Conservation (phyloP, 2,329 filamentous ascomycete species). For the Xylariaceae sp. region DNA sequence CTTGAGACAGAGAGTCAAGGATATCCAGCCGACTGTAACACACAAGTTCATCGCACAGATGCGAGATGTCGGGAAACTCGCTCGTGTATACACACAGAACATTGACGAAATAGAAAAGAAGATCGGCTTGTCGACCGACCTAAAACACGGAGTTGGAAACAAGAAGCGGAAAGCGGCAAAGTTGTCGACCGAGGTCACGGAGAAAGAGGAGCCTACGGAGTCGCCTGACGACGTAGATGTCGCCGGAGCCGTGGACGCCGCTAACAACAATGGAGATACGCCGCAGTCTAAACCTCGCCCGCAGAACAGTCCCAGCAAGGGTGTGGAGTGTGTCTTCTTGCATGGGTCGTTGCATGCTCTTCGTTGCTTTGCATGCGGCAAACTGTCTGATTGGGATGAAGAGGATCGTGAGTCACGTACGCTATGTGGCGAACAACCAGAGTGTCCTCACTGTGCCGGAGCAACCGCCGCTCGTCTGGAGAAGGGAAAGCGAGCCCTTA, state of each 20-base stretch:
- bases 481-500: constrained; percentile 60
- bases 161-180: constrained; percentile 44
- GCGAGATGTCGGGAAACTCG: constrained; percentile 61
- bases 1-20: constrained; percentile 57
- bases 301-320: constrained; percentile 33
- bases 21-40: constrained; percentile 58
- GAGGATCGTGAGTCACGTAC: constrained; percentile 50
- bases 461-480: constrained; percentile 59
- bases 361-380: constrained; percentile 58
- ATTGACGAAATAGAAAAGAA: constrained; percentile 70
- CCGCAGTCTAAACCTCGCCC: constrained; percentile 18
- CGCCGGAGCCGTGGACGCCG: constrained; percentile 17
- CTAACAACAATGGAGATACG: constrained; percentile 10
- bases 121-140: constrained; percentile 59
- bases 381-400: constrained; percentile 56
- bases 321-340: constrained; percentile 63
- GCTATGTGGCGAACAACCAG: constrained; percentile 59
- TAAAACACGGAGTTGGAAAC: constrained; percentile 57
- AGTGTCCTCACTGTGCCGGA: constrained; percentile 60
- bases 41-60: constrained; percentile 65
- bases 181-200: constrained; percentile 21
- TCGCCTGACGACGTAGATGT: constrained; percentile 17
- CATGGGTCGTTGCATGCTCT: constrained; percentile 63
- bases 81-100: constrained; percentile 70
- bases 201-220: constrained; percentile 22